These are phyloP conservation scores for Auriscalpium microsporum DNA, from an alignment of 768 basidiomycete species.

Conservation along the genomic window DNA sequence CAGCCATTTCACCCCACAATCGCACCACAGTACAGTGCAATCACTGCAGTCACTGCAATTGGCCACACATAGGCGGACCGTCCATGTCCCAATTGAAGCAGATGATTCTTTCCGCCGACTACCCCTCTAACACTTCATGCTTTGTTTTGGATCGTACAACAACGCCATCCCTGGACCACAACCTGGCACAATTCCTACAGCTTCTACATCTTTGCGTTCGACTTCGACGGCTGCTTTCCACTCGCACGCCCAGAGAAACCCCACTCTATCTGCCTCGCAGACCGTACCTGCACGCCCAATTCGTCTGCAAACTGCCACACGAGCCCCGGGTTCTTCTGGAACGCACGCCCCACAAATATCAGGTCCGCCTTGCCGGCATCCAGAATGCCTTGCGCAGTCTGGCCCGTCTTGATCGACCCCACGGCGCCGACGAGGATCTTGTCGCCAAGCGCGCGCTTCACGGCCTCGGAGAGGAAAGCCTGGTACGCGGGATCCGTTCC, in stretches of 20 bases:
- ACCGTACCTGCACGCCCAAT: conserved; percentile 36
- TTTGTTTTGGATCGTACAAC: too few relatives aligned
- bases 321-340: conserved; percentile 51
- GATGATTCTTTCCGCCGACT: too few relatives aligned
- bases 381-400: conserved; percentile 50
- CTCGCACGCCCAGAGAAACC: conserved; percentile 29
- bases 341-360: conserved; percentile 28
- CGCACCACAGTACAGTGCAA: too few relatives aligned
- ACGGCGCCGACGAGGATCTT: conserved; percentile 40
- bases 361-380: conserved; percentile 54
- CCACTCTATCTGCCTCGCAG: conserved; percentile 51
- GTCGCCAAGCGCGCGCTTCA: conserved; percentile 38
- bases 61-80: too few relatives aligned
- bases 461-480: conserved; percentile 47
- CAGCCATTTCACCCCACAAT: too few relatives aligned
- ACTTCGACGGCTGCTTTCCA: too few relatives aligned
- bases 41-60: too few relatives aligned
- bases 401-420: conserved; percentile 48
- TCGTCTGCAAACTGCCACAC: conserved; percentile 48
- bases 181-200: too few relatives aligned
- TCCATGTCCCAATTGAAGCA: too few relatives aligned
- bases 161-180: too few relatives aligned
- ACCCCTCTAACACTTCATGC: too few relatives aligned
- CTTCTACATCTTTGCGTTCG: too few relatives aligned
- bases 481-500: conserved; percentile 34